Base-by-base conservation (phyloP, 176 grass and related monocot species). In the Oropetium thomaeum region DNA sequence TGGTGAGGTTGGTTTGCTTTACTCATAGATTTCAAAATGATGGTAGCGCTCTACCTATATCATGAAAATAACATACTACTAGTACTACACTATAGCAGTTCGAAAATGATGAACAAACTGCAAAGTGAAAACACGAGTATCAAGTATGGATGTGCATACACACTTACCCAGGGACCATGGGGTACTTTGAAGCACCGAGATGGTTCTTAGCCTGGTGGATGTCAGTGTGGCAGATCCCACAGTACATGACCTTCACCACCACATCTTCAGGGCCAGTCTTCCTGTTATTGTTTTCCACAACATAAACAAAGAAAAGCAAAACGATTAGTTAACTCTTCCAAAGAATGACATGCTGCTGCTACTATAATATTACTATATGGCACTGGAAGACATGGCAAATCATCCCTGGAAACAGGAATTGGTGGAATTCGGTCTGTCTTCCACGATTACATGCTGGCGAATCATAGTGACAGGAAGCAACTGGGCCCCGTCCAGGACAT, bases 161-260 rank as follows among this genome's bases (percentile, higher is more conserved):
- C 25, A 58, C 75, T 60, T 85, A 98, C 95, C 95, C 96, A 34
- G 96, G 96, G 10, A 98, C 96, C 96, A 98, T 98, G 39, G 96
- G 96, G 40, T 98, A 98, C 25, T 98, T 98, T 0, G 96, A 98
- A 51, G 88, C 86, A 30, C 91, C 91, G 8, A 98, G 87, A 10
- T 98, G 78, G 79, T 98, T 98, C 89, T 89, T 94, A 71, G 82
- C 49, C 80, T 98, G 91, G 81, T 98, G 96, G 70, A 98, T 67
- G 52, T 98, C 96, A 0, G 96, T 98, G 64, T 98, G 96, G 82
- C 96, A 98, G 66, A 98, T 78, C 9, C 96, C 96, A 38, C 96
- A 98, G 20, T 86, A 98, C 15, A 88, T 27, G 55, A 98, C 91
- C 86, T 94, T 98, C 49, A 98, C 27, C 75, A 92, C 79, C 82